Base-by-base conservation (phyloP, 2,329 filamentous ascomycete genomes). In the Epichloe baconii region DNA sequence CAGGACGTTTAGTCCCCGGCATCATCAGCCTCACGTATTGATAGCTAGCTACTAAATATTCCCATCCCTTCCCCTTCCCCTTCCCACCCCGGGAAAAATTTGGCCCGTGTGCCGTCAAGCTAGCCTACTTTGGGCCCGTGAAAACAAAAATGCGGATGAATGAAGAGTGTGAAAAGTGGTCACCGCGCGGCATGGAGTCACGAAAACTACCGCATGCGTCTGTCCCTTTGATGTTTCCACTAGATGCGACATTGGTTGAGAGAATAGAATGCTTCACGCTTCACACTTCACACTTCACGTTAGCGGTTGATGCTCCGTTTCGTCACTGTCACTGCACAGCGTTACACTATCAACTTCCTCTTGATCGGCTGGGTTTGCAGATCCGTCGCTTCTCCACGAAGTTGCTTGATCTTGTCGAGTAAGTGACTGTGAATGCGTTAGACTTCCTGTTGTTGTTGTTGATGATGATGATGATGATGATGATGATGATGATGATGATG, bases 371-470 rank as follows among this genome's bases (percentile, higher is more conserved):
- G 58, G n/a, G 57, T 42, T 51, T 67, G 63, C 23, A 17, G n/a
- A 43, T 23, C 14, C 21, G 36, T 2, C 44, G 35, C 7, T 10
- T 68, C 62, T 15, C 35, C 48, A 71, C 70, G 49, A 70, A 77
- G 58, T 12, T 61, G 66, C 53, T 73, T 74, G 53, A 80, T 71
- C 54, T 78, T 79, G 12, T 76, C 74, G 50, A 80, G 71, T n/a
- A 80, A 66, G 57, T 79, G 71, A 62, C 75, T 79, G 58, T 53
- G 54, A 50, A 8, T 53, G 50, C 34, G 60, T 70, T 60, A 71
- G 66, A 57, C 55, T 58, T 35, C 52, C 50, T 17, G 65, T 62
- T 15, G 50, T 61, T 48, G 64, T 57, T 15, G 15, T 11, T 44
- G 4, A 1, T 17, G 17, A 17, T 17, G 17, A 17, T 17, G 15